phyloP scores from a whole-genome alignment of 768 basidiomycete genomes.

The Leccinellum rugosiceps region DNA sequence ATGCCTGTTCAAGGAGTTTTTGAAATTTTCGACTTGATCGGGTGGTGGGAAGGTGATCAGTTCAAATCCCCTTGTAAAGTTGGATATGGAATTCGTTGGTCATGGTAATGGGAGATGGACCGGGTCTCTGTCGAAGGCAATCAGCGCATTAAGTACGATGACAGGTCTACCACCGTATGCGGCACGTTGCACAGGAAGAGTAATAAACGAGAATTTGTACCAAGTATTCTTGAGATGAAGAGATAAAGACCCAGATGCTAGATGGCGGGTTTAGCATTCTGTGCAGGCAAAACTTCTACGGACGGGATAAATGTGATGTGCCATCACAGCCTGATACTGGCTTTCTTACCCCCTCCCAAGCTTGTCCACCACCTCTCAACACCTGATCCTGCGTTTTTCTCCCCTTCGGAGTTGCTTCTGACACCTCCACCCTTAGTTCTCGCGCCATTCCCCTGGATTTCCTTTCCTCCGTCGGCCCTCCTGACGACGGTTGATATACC shows the following conservation, averaged over 20 bases:
- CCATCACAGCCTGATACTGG: constrained; percentile 2
- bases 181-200: background rate
- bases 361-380: constrained; percentile 46
- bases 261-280: too few relatives aligned
- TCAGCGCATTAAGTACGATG: background rate
- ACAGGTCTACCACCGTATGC: too few relatives aligned
- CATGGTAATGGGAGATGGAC: too few relatives aligned
- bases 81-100: too few relatives aligned
- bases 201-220: background rate
- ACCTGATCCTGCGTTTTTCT: background rate
- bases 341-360: constrained; percentile 24
- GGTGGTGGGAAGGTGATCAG: too few relatives aligned
- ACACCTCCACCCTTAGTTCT: constrained; percentile 1
- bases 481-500: constrained; percentile 53
- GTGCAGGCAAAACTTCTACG: too few relatives aligned
- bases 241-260: too few relatives aligned
- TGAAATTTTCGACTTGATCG: too few relatives aligned
- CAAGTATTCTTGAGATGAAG: background rate
- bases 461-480: constrained; percentile 16
- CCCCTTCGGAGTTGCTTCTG: background rate
- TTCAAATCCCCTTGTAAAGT: too few relatives aligned
- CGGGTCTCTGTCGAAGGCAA: too few relatives aligned
- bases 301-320: background rate
- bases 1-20: too few relatives aligned
- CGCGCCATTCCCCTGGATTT: constrained; percentile 9